Evolutionary conservation across 768 basidiomycete genomes (phyloP).

Genomic region (Amylocystis lapponica): DNA sequence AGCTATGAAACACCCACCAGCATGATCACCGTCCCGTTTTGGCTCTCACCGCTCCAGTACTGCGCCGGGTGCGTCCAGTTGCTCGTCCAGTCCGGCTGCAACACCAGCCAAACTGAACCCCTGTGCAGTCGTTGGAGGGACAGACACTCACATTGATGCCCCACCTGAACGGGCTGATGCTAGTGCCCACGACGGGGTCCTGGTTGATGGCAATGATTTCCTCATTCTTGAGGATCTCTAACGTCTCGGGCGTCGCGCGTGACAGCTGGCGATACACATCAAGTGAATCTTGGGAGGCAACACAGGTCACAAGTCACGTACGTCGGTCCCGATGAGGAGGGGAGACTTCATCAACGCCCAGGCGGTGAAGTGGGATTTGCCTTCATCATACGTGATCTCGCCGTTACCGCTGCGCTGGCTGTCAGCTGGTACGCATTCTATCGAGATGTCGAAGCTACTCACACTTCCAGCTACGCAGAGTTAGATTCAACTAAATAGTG

Average conservation of each 20-base stretch:
- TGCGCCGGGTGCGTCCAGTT: slow-evolving; percentile 53
- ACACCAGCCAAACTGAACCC: background rate
- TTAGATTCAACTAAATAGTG: slow-evolving; percentile 2
- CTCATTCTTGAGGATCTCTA: slow-evolving; percentile 53
- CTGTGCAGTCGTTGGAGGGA: background rate
- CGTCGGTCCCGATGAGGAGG: slow-evolving; percentile 51
- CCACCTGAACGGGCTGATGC: slow-evolving; percentile 63
- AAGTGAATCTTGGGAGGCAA: too few species aligned
- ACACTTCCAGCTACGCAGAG: slow-evolving; percentile 17
- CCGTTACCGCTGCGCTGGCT: slow-evolving; percentile 50
- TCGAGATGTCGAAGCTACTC: slow-evolving; percentile 11
- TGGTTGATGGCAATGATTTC: slow-evolving; percentile 68
- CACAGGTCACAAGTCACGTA: slow-evolving; percentile 2
- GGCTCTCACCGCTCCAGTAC: slow-evolving; percentile 63
- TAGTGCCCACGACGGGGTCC: slow-evolving; percentile 53
- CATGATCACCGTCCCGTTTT: slow-evolving; percentile 66
- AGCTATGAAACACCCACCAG: slow-evolving; percentile 34
- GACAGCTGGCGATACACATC: slow-evolving; percentile 34
- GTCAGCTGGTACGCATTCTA: background rate
- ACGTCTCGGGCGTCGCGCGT: slow-evolving; percentile 40
- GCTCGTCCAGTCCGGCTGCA: slow-evolving; percentile 33
- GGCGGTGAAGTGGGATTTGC: slow-evolving; percentile 65
- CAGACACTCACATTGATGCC: slow-evolving; percentile 47
- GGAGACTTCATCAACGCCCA: slow-evolving; percentile 72
- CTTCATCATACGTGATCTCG: slow-evolving; percentile 52